phyloP scores from a whole-genome alignment of 2,329 filamentous ascomycete species.

The Neocatenulostroma microsporum region DNA sequence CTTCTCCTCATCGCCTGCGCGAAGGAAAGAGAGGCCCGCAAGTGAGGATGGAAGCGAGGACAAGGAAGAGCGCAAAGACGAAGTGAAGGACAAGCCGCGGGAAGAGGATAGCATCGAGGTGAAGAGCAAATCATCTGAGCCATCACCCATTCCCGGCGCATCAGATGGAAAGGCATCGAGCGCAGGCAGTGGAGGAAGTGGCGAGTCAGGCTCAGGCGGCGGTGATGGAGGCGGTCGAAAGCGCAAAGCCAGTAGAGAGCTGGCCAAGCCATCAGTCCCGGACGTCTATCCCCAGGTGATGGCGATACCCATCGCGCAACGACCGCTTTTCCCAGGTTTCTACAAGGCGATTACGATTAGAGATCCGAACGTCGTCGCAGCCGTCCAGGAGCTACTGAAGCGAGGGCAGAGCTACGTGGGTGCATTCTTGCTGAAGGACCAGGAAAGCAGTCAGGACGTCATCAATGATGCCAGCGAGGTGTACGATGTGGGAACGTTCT shows the following conservation, averaged over 20 bases:
- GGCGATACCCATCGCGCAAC: slow-evolving; percentile 89
- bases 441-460: slow-evolving; percentile 84
- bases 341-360: slow-evolving; percentile 98
- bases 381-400: slow-evolving; percentile 95
- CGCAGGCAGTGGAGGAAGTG: slow-evolving; percentile 45
- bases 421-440: slow-evolving; percentile 94
- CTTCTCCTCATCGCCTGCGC: slow-evolving; percentile 37
- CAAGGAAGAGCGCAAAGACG: slow-evolving; percentile 32
- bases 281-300: slow-evolving; percentile 97
- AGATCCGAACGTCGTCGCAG: slow-evolving; percentile 81
- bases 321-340: slow-evolving; percentile 92
- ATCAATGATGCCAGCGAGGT: slow-evolving; percentile 88
- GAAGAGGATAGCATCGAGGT: slow-evolving; percentile 30
- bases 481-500: slow-evolving; percentile 93
- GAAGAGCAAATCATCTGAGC: slow-evolving; percentile 45
- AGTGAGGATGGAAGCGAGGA: slow-evolving; percentile 39
- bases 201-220: slow-evolving; percentile 33
- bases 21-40: slow-evolving; percentile 49
- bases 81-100: slow-evolving; percentile 32
- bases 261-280: slow-evolving; percentile 82
- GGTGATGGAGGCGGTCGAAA: slow-evolving; percentile 51
- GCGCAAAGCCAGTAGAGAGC: slow-evolving; percentile 62
- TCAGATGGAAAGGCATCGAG: slow-evolving; percentile 53
- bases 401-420: slow-evolving; percentile 95
- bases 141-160: slow-evolving; percentile 45